These are phyloP conservation scores for Tremellales sp. DNA, from an alignment of 1,284 basidiomycete species.

Conservation along the genomic window DNA sequence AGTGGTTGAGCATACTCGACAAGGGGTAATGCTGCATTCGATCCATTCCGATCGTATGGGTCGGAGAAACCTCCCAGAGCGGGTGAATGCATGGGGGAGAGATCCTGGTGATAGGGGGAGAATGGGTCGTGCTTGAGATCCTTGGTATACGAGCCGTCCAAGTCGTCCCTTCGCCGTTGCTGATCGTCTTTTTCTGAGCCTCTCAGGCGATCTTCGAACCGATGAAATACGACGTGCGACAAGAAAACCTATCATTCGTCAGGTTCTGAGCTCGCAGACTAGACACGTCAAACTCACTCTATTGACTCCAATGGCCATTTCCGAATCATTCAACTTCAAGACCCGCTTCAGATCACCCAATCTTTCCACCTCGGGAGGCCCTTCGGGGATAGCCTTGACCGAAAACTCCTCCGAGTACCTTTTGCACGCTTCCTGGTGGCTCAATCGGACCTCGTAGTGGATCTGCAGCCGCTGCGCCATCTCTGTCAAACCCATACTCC, in stretches of 20 bases:
- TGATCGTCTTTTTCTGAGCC: slow-evolving; percentile 77
- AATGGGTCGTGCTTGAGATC: slow-evolving; percentile 62
- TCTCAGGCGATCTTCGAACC: slow-evolving; percentile 82
- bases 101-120: slow-evolving; percentile 75
- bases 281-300: slow-evolving; percentile 58
- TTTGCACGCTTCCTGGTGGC: slow-evolving; percentile 80
- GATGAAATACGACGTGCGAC: slow-evolving; percentile 79
- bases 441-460: slow-evolving; percentile 79
- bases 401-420: slow-evolving; percentile 63
- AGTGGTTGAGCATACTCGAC: slow-evolving; percentile 74
- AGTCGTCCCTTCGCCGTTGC: slow-evolving; percentile 65
- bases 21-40: slow-evolving; percentile 57
- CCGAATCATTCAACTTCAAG: slow-evolving; percentile 63
- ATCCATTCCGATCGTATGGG: slow-evolving; percentile 38
- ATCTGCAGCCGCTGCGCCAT: slow-evolving; percentile 65
- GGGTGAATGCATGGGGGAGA: slow-evolving; percentile 32
- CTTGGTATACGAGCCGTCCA: slow-evolving; percentile 49
- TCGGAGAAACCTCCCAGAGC: slow-evolving; percentile 55
- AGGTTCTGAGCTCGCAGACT: slow-evolving; percentile 5
- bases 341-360: slow-evolving; percentile 55
- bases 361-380: slow-evolving; percentile 46
- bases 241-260: slow-evolving; percentile 98
- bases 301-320: slow-evolving; percentile 73
- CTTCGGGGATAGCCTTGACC: slow-evolving; percentile 43
- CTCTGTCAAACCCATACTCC: slow-evolving; percentile 73